Conservation (phyloP, 495 filamentous ascomycete species). For the Parmelia sp. region DNA sequence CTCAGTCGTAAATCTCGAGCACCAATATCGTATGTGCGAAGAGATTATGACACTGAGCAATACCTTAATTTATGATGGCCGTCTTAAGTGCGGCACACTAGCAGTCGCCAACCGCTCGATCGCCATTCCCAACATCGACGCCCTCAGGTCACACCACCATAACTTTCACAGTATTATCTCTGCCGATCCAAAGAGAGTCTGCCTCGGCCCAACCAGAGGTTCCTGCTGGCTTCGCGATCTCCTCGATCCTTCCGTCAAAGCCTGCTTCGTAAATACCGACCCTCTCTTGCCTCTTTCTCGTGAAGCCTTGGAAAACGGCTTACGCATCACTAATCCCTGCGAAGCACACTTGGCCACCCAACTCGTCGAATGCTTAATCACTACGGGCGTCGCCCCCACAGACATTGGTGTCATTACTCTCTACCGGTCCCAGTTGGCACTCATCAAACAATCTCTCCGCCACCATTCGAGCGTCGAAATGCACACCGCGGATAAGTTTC, state of each 20-base stretch:
- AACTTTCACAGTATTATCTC: slow-evolving; percentile 36
- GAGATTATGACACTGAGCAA: slow-evolving; percentile 94
- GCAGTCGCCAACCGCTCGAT: slow-evolving; percentile 62
- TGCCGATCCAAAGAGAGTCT: slow-evolving; percentile 38
- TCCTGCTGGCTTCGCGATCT: slow-evolving; percentile 82
- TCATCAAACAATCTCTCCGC: slow-evolving; percentile 51
- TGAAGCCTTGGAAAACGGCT: slow-evolving; percentile 62
- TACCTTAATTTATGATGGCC: slow-evolving; percentile 82
- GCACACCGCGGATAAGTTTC: slow-evolving; percentile 94
- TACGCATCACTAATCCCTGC: slow-evolving; percentile 75
- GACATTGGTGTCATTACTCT: slow-evolving; percentile 98
- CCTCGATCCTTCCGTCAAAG: slow-evolving; percentile 60
- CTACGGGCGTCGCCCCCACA: slow-evolving; percentile 61
- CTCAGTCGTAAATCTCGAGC: slow-evolving; percentile 83
- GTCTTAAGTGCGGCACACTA: slow-evolving; percentile 79
- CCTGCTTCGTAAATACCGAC: slow-evolving; percentile 86
- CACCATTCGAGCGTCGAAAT: slow-evolving; percentile 66
- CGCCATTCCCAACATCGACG: slow-evolving; percentile 53
- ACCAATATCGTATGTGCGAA: slow-evolving; percentile 97
- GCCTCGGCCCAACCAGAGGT: slow-evolving; percentile 42
- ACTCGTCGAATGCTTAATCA: slow-evolving; percentile 71
- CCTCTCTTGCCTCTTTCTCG: slow-evolving; percentile 52
- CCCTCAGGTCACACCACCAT: slow-evolving; percentile 52
- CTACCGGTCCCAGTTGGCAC: slow-evolving; percentile 82
- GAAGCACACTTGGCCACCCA: slow-evolving; percentile 71